Conservation (phyloP, 2,329 filamentous ascomycete species). For the Chaetomium strumarium region DNA sequence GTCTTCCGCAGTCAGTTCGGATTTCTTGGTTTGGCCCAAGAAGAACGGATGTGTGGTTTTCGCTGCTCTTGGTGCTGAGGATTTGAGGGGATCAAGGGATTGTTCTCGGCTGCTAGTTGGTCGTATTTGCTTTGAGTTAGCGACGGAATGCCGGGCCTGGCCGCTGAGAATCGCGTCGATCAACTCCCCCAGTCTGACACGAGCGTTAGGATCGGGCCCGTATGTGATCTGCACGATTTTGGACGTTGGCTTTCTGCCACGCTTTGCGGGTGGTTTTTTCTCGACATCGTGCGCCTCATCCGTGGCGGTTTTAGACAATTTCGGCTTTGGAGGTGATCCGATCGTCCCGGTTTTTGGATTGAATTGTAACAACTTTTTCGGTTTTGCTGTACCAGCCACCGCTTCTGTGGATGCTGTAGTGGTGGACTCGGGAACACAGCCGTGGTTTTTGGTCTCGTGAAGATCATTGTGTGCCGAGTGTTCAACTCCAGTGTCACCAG, state of each 20-base stretch:
- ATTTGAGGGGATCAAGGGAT: conserved; percentile 25
- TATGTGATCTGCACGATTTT: conserved; percentile 55
- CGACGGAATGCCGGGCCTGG: conserved; percentile 27
- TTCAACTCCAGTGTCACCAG: background rate
- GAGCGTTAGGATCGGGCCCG: conserved; percentile 41
- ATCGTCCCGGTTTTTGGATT: conserved; percentile 58
- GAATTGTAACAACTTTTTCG: conserved; percentile 49
- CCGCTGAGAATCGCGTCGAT: conserved; percentile 57
- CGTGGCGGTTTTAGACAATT: conserved; percentile 29
- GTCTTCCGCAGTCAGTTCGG: conserved; percentile 8
- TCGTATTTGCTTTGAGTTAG: conserved; percentile 2
- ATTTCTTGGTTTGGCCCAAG: conserved; percentile 29
- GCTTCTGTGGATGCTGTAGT: background rate
- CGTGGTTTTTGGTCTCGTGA: background rate
- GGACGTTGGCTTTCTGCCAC: conserved; percentile 33
- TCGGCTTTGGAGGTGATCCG: conserved; percentile 54
- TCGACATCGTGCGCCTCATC: conserved; percentile 6
- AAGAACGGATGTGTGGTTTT: conserved; percentile 42
- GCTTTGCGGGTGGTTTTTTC: conserved; percentile 26
- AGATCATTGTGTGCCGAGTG: background rate
- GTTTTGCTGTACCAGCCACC: conserved; percentile 24
- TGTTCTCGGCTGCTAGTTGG: background rate
- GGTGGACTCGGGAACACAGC: background rate
- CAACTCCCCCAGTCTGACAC: conserved; percentile 47
- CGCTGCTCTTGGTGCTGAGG: conserved; percentile 23